Percentiles rank a stretch among this genome's conserved stretches.
These are phyloP conservation scores for Fusarium sp. DNA, from an alignment of 2,329 filamentous ascomycete species.

Conservation along the genomic window DNA sequence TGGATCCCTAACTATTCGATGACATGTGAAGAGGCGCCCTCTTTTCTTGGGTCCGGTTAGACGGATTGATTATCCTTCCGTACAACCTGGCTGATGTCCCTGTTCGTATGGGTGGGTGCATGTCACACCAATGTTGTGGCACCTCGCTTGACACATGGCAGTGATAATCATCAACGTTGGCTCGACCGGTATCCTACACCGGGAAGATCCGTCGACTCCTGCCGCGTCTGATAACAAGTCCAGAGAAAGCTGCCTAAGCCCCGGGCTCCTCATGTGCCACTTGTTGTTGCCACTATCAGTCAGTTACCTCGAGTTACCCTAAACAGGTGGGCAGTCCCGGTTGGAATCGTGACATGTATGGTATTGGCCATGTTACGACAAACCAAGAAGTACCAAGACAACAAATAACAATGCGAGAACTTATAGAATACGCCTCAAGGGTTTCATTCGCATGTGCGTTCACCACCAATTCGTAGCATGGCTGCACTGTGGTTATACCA, in stretches of 20 bases:
- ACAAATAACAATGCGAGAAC: background rate
- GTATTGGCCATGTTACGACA: background rate
- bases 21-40: background rate
- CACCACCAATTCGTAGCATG: background rate
- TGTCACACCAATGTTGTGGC: background rate
- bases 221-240: background rate
- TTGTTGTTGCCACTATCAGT: background rate
- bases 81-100: background rate
- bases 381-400: background rate
- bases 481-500: background rate
- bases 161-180: background rate
- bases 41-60: background rate
- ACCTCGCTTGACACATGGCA: background rate
- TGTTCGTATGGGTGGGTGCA: background rate
- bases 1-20: background rate
- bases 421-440: too few species aligned
- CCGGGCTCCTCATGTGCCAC: background rate
- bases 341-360: background rate
- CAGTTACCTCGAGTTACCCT: background rate
- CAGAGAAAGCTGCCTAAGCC: background rate
- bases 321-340: background rate
- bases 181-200: background rate
- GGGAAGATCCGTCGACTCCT: background rate
- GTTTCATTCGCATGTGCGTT: background rate
- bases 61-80: background rate